These are phyloP conservation scores for Purpureocillium lavendulum DNA, from an alignment of 2,329 filamentous ascomycete species.

Conservation along the genomic window DNA sequence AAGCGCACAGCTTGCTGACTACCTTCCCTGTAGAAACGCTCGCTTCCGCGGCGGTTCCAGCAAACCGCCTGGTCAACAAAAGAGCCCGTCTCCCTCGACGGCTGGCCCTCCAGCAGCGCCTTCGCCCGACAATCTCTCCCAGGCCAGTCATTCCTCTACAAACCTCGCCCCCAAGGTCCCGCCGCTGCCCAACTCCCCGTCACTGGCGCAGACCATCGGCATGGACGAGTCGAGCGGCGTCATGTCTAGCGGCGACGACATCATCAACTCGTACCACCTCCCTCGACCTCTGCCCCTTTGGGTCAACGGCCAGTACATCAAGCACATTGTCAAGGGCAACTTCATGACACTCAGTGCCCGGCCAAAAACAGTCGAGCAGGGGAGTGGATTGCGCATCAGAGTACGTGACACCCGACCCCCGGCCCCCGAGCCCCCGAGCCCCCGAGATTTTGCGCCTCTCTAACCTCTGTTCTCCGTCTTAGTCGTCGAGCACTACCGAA, in stretches of 20 bases:
- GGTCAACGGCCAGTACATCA: constrained; percentile 67
- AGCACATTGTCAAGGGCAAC: constrained; percentile 91
- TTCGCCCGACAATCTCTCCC: constrained; percentile 36
- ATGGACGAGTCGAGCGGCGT: constrained; percentile 52
- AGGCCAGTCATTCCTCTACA: constrained; percentile 41
- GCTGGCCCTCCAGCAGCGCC: constrained; percentile 32
- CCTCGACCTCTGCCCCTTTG: constrained; percentile 63
- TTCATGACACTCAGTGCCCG: constrained; percentile 93
- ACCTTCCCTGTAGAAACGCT: constrained; percentile 37
- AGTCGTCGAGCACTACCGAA: constrained; percentile 91
- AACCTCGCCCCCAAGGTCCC: constrained; percentile 50
- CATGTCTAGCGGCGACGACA: constrained; percentile 41
- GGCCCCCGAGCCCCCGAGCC: too few relatives aligned
- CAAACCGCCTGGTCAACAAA: constrained; percentile 41
- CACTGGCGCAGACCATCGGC: constrained; percentile 57
- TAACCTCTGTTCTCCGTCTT: neutral
- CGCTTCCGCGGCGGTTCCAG: constrained; percentile 48
- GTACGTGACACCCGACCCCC: constrained; percentile 40
- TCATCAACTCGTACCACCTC: constrained; percentile 53
- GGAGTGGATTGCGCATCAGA: constrained; percentile 96
- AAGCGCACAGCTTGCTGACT: constrained; percentile 14
- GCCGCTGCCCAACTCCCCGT: constrained; percentile 54
- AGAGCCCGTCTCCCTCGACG: constrained; percentile 42
- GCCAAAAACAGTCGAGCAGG: constrained; percentile 86
- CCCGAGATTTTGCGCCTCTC: constrained; percentile 4